Percentiles rank a stretch among this genome's conserved stretches.
phyloP scores from a whole-genome alignment of 768 basidiomycete genomes.

The Saitozyma podzolica region DNA sequence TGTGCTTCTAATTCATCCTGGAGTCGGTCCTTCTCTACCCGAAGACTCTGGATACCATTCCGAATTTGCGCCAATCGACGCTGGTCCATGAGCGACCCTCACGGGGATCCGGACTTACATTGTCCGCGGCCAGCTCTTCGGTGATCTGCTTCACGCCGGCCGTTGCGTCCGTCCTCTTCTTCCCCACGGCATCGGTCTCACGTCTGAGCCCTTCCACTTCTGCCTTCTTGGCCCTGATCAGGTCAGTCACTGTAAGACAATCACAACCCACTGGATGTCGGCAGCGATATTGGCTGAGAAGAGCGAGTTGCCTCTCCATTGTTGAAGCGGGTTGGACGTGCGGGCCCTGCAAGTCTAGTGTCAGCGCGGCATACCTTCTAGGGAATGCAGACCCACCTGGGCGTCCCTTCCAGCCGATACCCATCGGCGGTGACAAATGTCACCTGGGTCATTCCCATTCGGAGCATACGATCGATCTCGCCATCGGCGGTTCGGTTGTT shows the following conservation, averaged over 20 bases:
- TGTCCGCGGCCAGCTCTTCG: no score
- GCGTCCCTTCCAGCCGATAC: background rate
- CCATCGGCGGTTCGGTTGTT: conserved; percentile 67
- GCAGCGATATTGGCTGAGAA: conserved; percentile 17
- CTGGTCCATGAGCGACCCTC: conserved; percentile 11
- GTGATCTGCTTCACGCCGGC: no score
- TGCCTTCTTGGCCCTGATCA: background rate
- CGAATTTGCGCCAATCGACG: background rate
- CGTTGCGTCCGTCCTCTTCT: no score
- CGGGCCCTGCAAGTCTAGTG: background rate
- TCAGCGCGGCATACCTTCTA: no score
- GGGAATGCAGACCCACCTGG: background rate
- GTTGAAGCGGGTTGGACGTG: background rate
- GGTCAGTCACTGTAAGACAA: background rate
- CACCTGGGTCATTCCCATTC: conserved; percentile 3
- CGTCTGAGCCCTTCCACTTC: background rate
- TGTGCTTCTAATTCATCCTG: background rate
- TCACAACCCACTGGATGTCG: conserved; percentile 9
- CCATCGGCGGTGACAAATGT: conserved; percentile 30
- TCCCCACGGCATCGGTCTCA: background rate
- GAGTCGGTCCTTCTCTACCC: background rate
- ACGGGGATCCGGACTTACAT: background rate
- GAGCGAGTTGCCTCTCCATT: conserved; percentile 5
- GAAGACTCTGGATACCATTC: background rate
- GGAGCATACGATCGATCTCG: conserved; percentile 39